These are phyloP conservation scores for Ganoderma sinense DNA, from an alignment of 1,284 basidiomycete genomes.

Conservation along the genomic window DNA sequence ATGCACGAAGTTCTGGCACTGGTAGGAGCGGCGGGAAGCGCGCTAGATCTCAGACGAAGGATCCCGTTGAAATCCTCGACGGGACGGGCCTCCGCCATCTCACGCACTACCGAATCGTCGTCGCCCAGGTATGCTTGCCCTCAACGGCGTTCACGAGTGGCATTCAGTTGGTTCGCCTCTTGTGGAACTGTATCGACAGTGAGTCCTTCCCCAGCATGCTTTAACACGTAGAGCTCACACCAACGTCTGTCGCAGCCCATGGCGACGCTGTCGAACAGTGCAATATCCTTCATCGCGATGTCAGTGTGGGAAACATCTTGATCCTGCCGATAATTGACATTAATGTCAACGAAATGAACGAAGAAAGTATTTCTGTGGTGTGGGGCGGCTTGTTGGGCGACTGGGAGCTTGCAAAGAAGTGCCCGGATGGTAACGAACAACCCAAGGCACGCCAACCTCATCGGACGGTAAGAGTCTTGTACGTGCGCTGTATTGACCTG, in stretches of 20 bases:
- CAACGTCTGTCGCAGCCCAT: slow-evolving; percentile 9
- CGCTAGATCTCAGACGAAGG: neutral
- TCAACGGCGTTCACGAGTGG: neutral
- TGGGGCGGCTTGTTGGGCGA: slow-evolving; percentile 20
- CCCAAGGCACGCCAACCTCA: neutral
- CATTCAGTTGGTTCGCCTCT: slow-evolving; percentile 6
- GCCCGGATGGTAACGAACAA: neutral
- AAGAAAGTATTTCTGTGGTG: neutral
- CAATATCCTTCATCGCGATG: slow-evolving; percentile 17
- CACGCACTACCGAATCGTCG: slow-evolving; percentile 19
- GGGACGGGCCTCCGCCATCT: slow-evolving; percentile 5
- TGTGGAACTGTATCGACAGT: slow-evolving; percentile 7
- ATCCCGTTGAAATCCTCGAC: neutral
- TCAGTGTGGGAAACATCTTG: slow-evolving; percentile 24
- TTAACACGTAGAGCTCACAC: no score
- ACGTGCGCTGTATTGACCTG: neutral
- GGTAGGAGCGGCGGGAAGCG: neutral
- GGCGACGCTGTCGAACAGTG: neutral
- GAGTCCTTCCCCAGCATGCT: neutral
- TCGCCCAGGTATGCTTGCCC: slow-evolving; percentile 13
- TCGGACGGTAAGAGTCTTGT: slow-evolving; percentile 2
- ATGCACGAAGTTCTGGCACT: neutral
- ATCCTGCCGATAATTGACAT: slow-evolving; percentile 13
- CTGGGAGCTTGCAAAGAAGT: slow-evolving; percentile 18
- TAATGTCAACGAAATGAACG: neutral